A percentile compares a stretch with the other conserved stretches of the same genome.
These are phyloP conservation scores for Annulohypoxylon moriforme DNA, from an alignment of 495 filamentous ascomycete genomes.

Conservation along the genomic window DNA sequence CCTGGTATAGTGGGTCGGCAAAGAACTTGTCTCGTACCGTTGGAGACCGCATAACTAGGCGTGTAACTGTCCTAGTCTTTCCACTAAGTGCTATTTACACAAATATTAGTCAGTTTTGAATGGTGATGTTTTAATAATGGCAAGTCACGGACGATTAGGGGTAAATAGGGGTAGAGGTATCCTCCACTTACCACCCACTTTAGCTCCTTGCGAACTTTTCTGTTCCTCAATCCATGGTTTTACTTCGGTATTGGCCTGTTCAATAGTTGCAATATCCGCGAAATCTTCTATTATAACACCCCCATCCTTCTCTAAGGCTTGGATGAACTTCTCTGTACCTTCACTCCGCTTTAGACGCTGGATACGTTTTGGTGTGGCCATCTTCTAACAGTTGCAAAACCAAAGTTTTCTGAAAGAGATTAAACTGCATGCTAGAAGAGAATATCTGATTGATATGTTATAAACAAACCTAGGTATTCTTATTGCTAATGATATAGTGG, in stretches of 20 bases:
- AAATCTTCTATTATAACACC: slow-evolving; percentile 45
- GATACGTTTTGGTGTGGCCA: not conserved
- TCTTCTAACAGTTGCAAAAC: not conserved
- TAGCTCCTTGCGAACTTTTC: slow-evolving; percentile 22
- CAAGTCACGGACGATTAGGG: not conserved
- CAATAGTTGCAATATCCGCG: slow-evolving; percentile 10
- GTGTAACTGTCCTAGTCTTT: slow-evolving; percentile 26
- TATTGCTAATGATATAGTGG: not conserved
- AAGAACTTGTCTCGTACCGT: slow-evolving; percentile 43
- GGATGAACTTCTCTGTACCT: slow-evolving; percentile 23
- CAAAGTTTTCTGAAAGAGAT: not conserved
- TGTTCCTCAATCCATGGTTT: slow-evolving; percentile 33
- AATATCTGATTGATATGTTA: not conserved
- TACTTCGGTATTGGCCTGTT: slow-evolving; percentile 32
- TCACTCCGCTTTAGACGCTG: not conserved
- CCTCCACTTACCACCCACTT: slow-evolving; percentile 26
- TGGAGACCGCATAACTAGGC: slow-evolving; percentile 26
- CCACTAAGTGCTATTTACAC: slow-evolving; percentile 5
- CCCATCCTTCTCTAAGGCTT: slow-evolving; percentile 35
- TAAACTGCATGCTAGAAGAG: not conserved
- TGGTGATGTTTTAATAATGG: not conserved
- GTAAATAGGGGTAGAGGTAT: slow-evolving; percentile 9
- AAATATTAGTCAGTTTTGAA: not conserved
- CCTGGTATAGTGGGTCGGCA: slow-evolving; percentile 33
- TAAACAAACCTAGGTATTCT: not conserved